Conservation (phyloP, 306 rosid genomes). For the Cicer pinnatifidum region DNA sequence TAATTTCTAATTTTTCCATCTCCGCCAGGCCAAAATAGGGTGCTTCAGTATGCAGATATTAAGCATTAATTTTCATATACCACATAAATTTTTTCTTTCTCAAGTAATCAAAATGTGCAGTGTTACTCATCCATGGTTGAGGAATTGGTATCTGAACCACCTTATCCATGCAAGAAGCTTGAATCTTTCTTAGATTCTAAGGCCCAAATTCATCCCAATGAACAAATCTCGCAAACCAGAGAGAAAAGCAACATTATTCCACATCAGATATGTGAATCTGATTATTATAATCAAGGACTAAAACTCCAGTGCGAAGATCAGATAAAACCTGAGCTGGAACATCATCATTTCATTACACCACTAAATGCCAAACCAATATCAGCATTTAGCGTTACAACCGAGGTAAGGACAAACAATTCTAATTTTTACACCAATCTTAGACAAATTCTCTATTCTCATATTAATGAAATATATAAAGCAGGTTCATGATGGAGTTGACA, state of each 20-base stretch:
- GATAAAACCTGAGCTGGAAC: neutral
- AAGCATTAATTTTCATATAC: neutral
- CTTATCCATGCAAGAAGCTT: conserved; percentile 5
- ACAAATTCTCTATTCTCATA: conserved; percentile 32
- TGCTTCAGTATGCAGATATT: neutral
- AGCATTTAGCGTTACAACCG: conserved; percentile 1
- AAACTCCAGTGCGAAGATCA: neutral
- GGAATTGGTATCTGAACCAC: conserved; percentile 28
- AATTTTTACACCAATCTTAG: neutral
- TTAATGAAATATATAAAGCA: conserved; percentile 7
- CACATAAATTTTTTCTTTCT: neutral
- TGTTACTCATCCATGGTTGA: conserved; percentile 8
- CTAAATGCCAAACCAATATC: neutral
- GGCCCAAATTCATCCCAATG: neutral
- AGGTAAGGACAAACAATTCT: too few relatives aligned
- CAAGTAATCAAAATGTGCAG: neutral
- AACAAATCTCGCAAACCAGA: conserved; percentile 24
- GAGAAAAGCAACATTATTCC: conserved; percentile 13
- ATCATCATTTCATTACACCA: neutral
- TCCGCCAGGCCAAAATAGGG: too few relatives aligned
- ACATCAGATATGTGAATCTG: conserved; percentile 20
- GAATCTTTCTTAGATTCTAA: conserved; percentile 11
- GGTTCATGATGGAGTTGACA: conserved; percentile 6
- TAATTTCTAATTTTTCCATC: too few relatives aligned
- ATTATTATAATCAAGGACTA: neutral